Base-by-base conservation (phyloP, 2,329 filamentous ascomycete genomes). In the Fusarium ramigenum region DNA sequence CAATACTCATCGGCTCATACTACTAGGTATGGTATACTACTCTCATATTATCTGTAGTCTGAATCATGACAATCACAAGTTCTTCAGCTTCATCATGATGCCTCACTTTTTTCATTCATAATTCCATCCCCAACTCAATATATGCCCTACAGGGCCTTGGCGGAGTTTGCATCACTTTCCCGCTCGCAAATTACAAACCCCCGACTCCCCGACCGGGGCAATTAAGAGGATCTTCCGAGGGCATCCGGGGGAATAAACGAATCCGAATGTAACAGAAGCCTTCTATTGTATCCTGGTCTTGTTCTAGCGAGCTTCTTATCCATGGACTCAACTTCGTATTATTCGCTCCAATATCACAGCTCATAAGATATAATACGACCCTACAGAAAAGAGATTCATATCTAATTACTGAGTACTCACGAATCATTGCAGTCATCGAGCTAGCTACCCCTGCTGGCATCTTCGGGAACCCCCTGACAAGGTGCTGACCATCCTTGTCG, bases 401-500 rank as follows among this genome's bases (percentile, higher is more conserved):
- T 39, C 32, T 28, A n/a, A n/a, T n/a, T n/a, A n/a, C 39, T 19
- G 28, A 39, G 43, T 60, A 64, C 36, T 50, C 43, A 58, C 47
- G 42, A 39, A 39, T 47, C 37, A 60, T 54, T 50, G 23, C 25
- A 39, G 44, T 34, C 56, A 44, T 46, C n/a, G 58, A 66, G 37
- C 34, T 63, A 61, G 37, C 30, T 57, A 66, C 43, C 60, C 52
- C 49, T 39, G 53, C 53, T 42, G 19, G 16, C 37, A 54, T 37
- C 59, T n/a, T 46, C 16, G 30, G 12, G 25, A 54, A 44, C 40
- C 50, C 63, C 63, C 53, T 72, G 63, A 62, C 57, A 50, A 54
- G 53, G 53, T 49, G 66, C 52, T 73, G 34, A 72, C 23, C 32
- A 74, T 62, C 71, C 71, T 56, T 74, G 71, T 34, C 36, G 49